Evolutionary conservation across 2,329 filamentous ascomycete genomes (phyloP).

Genomic region (Pseudocercospora vitis): DNA sequence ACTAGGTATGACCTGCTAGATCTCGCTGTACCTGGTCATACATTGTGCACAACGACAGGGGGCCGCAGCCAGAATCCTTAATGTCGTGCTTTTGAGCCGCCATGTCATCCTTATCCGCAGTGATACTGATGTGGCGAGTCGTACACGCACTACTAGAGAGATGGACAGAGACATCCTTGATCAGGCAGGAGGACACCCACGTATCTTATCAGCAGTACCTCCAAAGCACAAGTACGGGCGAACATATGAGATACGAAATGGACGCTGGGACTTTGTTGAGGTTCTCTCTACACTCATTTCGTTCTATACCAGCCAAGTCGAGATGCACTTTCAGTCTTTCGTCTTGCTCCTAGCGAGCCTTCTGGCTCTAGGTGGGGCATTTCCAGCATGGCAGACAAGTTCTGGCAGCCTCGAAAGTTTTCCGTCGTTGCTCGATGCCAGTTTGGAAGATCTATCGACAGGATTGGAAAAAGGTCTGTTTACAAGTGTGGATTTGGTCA

Average conservation of each 20-base stretch:
- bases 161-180: neutral
- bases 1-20: too few relatives aligned
- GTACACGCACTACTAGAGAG: neutral
- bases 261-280: neutral
- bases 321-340: neutral
- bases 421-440: slow-evolving; percentile 53
- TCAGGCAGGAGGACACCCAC: neutral
- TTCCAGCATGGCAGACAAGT: neutral
- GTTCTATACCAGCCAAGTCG: neutral
- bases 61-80: neutral
- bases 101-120: too few relatives aligned
- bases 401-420: slow-evolving; percentile 20
- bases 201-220: neutral
- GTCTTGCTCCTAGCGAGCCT: neutral
- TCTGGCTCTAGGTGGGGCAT: neutral
- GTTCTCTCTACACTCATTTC: neutral
- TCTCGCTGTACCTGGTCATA: too few relatives aligned
- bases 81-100: neutral
- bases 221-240: neutral
- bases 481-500: slow-evolving; percentile 57
- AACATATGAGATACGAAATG: neutral
- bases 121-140: neutral
- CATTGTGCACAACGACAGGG: neutral
- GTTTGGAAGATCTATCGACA: slow-evolving; percentile 50
- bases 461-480: slow-evolving; percentile 53